Evolutionary conservation across 1,284 basidiomycete genomes (phyloP), one percentile per base, ranked within the genome.

Genomic region (Rhizoctonia solani): DNA sequence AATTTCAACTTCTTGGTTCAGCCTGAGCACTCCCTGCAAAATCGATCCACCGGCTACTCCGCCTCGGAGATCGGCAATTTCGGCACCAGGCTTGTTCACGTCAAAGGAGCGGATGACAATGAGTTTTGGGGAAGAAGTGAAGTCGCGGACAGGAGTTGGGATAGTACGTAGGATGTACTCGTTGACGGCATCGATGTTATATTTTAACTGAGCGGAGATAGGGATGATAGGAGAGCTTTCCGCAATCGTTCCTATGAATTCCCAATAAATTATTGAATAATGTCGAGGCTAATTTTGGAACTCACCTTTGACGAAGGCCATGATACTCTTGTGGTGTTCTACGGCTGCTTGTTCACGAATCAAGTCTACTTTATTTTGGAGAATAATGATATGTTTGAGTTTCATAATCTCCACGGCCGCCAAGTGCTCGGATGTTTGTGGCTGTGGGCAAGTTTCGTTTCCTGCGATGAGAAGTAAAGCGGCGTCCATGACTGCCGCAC

Each of bases 51-150:
- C 96, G 16, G 96, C 97, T 32, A 99, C 97, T 76, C 97, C 97
- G 71, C 96, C 96, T 79, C 97, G 96, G 69, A 99, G 85, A 70
- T 99, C 96, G 73, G 97, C 91, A 8, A 99, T 94, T 76, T 96
- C 93, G 4, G 95, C 88, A 76, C 96, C 96, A 11, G 96, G 96
- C 81, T 98, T 98, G 86, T 99, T 99, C 77, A 99, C 96, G 78
- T 99, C 97, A 80, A 99, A 99, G n/a, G 95, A 98, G 74, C 95
- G 93, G 77, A 99, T 99, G 76, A 99, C 95, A 74, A 99, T 98
- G 72, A 99, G 87, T 54, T 90, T 87, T 0, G 96, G 94, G 72
- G 93, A 87, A 47, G 94, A 89, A 41, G 87, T 84, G 78, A 99
- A 99, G 81, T 99, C 91, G 71, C 96, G 92, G 41, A 89, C 81